A percentile compares a stretch with the other conserved stretches of the same genome.
Conservation (phyloP, 1,284 basidiomycete species). For the Meira nashicola region DNA sequence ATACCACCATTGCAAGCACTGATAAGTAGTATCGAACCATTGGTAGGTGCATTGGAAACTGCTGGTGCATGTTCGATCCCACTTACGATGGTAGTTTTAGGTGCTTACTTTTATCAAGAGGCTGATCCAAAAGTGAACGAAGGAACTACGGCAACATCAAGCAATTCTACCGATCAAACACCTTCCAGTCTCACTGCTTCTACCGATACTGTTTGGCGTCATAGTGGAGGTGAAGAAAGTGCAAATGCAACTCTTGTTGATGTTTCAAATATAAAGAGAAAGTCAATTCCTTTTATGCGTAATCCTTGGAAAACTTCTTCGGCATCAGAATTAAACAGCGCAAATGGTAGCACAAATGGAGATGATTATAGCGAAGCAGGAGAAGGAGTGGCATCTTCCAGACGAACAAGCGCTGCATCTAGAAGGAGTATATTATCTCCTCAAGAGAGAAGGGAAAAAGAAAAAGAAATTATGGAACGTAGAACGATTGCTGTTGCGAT, state of each 20-base stretch:
- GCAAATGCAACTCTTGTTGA: background rate
- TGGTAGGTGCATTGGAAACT: conserved; percentile 55
- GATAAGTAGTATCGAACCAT: conserved; percentile 50
- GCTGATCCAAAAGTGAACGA: background rate
- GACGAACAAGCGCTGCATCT: background rate
- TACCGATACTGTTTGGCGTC: background rate
- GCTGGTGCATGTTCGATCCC: conserved; percentile 61
- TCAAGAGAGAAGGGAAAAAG: conserved; percentile 7
- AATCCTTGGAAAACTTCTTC: conserved; percentile 33
- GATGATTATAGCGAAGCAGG: background rate
- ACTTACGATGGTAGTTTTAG: conserved; percentile 81
- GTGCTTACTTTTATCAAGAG: conserved; percentile 68
- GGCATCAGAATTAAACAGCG: conserved; percentile 6
- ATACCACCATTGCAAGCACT: conserved; percentile 62
- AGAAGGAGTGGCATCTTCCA: background rate
- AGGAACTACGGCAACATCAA: background rate
- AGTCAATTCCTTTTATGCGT: conserved; percentile 24
- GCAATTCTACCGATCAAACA: background rate
- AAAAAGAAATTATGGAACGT: conserved; percentile 52
- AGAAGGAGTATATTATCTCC: conserved; percentile 16
- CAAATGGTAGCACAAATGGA: background rate
- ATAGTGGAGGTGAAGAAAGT: background rate
- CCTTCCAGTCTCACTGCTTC: background rate
- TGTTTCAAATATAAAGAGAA: background rate
- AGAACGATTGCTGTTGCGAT: conserved; percentile 76